Evolutionary conservation across 495 filamentous ascomycete species (phyloP).

Genomic region (Talaromyces wortmannii): DNA sequence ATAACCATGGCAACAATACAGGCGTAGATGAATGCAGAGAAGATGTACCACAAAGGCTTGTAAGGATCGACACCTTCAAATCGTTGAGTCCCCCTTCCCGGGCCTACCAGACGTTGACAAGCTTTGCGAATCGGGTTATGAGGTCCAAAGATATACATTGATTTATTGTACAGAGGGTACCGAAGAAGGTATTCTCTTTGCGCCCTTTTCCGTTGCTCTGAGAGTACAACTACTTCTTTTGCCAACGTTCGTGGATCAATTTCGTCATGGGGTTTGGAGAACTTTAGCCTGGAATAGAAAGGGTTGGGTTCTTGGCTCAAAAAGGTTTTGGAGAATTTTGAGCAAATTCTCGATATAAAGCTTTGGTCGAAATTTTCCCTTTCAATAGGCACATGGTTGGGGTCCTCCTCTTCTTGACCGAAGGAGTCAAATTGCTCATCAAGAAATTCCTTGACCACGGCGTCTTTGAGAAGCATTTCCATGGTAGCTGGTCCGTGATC

Average conservation of each 20-base stretch:
- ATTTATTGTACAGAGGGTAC: slow-evolving; percentile 88
- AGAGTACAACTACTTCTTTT: slow-evolving; percentile 77
- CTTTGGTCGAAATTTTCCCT: slow-evolving; percentile 39
- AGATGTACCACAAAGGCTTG: slow-evolving; percentile 81
- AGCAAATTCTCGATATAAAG: slow-evolving; percentile 50
- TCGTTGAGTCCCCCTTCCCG: slow-evolving; percentile 77
- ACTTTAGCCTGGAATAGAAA: slow-evolving; percentile 79
- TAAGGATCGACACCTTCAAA: slow-evolving; percentile 83
- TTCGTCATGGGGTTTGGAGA: slow-evolving; percentile 65
- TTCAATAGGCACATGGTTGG: slow-evolving; percentile 6
- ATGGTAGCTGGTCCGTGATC: slow-evolving; percentile 83
- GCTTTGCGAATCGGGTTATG: slow-evolving; percentile 67
- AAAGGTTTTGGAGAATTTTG: slow-evolving; percentile 42
- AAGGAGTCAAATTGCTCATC: slow-evolving; percentile 50
- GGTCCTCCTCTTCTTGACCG: slow-evolving; percentile 1
- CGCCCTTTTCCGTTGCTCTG: slow-evolving; percentile 72
- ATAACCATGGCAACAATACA: slow-evolving; percentile 96
- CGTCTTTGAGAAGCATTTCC: slow-evolving; percentile 94
- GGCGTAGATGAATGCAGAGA: slow-evolving; percentile 89
- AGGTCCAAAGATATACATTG: slow-evolving; percentile 80
- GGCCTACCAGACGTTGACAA: slow-evolving; percentile 88
- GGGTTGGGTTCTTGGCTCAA: slow-evolving; percentile 78
- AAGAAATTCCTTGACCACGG: slow-evolving; percentile 88
- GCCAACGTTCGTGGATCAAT: slow-evolving; percentile 84
- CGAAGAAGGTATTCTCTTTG: slow-evolving; percentile 84